Conservation (phyloP, 441 rosid genomes). For the Gossypium lobatum region DNA sequence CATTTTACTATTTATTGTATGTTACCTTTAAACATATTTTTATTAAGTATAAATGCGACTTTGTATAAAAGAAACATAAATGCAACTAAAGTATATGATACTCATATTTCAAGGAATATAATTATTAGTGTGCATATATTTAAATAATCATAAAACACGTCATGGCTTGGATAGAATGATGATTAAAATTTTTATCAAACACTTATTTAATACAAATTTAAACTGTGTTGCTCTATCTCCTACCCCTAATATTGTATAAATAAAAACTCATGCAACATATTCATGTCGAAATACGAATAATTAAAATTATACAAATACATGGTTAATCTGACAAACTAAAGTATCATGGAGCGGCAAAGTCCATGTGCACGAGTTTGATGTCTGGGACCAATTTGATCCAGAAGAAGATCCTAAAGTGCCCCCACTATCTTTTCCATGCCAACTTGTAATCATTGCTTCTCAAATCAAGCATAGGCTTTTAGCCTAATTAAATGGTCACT, state of each 20-base stretch:
- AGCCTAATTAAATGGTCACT: slow-evolving; percentile 7
- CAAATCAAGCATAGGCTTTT: slow-evolving; percentile 16
- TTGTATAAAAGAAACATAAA: too few relatives aligned
- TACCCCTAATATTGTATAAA: too few relatives aligned
- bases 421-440: slow-evolving; percentile 23
- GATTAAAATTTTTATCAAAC: too few relatives aligned
- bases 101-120: too few relatives aligned
- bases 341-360: slow-evolving; percentile 31
- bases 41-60: neutral
- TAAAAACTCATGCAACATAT: too few relatives aligned
- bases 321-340: neutral
- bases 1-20: too few relatives aligned
- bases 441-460: slow-evolving; percentile 17
- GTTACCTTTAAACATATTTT: too few relatives aligned
- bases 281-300: too few relatives aligned
- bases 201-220: too few relatives aligned
- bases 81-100: too few relatives aligned
- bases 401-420: slow-evolving; percentile 25
- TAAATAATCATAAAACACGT: neutral
- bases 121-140: neutral
- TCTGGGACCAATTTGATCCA: slow-evolving; percentile 36
- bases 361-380: slow-evolving; percentile 37
- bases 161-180: too few relatives aligned
- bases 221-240: too few relatives aligned
- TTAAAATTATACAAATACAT: neutral